Percentiles rank a stretch among this genome's conserved stretches.
These are phyloP conservation scores for Cercospora beticola DNA, from an alignment of 2,329 filamentous ascomycete genomes.

Conservation along the genomic window DNA sequence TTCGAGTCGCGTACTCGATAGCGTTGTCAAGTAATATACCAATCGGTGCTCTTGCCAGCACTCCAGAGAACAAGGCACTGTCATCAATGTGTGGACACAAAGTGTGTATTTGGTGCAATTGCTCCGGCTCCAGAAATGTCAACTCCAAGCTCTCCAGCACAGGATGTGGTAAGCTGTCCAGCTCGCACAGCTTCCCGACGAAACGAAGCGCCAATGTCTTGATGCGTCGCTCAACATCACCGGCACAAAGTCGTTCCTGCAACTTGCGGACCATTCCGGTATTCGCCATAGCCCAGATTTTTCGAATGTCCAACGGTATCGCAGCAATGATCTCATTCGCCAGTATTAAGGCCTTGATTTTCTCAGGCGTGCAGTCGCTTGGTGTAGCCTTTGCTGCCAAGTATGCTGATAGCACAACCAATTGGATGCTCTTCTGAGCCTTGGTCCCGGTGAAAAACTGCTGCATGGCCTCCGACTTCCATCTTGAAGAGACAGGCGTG, in stretches of 20 bases:
- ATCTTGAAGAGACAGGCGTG: slow-evolving; percentile 28
- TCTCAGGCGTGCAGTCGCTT: slow-evolving; percentile 25
- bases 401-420: slow-evolving; percentile 37
- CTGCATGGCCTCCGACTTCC: slow-evolving; percentile 36
- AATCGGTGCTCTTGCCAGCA: slow-evolving; percentile 24
- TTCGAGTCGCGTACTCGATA: slow-evolving; percentile 18
- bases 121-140: slow-evolving; percentile 21
- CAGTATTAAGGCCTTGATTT: slow-evolving; percentile 28
- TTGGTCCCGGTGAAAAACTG: slow-evolving; percentile 38
- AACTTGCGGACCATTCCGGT: slow-evolving; percentile 35
- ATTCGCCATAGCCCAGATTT: slow-evolving; percentile 37
- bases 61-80: slow-evolving; percentile 22
- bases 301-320: slow-evolving; percentile 30
- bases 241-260: slow-evolving; percentile 35
- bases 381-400: slow-evolving; percentile 31
- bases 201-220: slow-evolving; percentile 33
- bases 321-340: slow-evolving; percentile 35
- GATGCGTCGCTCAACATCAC: slow-evolving; percentile 22
- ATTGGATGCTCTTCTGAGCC: slow-evolving; percentile 37
- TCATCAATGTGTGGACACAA: slow-evolving; percentile 24
- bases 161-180: slow-evolving; percentile 29
- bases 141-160: slow-evolving; percentile 22
- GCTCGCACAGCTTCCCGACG: slow-evolving; percentile 28
- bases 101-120: slow-evolving; percentile 19
- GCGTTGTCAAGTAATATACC: slow-evolving; percentile 22